Base-by-base conservation (phyloP, 2,329 filamentous ascomycete genomes). In the Trichoderma sp. region DNA sequence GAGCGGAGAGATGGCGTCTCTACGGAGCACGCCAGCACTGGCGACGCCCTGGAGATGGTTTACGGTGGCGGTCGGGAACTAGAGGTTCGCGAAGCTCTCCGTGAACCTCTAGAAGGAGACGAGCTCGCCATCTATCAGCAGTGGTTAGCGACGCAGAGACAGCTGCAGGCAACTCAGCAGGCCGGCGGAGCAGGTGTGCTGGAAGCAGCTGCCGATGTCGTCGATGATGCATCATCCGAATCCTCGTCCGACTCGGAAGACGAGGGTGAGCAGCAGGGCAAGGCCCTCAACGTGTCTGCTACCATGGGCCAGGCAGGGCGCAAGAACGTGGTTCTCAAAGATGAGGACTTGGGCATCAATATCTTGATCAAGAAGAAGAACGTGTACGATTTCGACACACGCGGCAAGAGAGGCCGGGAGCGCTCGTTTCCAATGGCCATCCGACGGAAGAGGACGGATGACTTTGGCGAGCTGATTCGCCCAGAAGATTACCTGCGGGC, bases 401-500 rank as follows among this genome's bases (percentile, higher is more conserved):
- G 92, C 47, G 91, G 90, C 43, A 97, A 97, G 76, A 96, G 92
- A 74, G 95, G 95, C 3, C 86, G 93, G 63, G 95, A 99, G 74
- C 89, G 93, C 68, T 90, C 96, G 79, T 98, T 97, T 74, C 95
- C 95, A 0, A 89, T 96, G 61, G 86, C 93, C 1, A 86, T 93
- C 26, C 88, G 92, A 59, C 84, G 91, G 71, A 90, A 88, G 74
- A 88, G 92, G 58, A 87, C 85, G 34, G 95, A 98, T 73, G 94
- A 97, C 69, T 99, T 95, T 77, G 95, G 95, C 66, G 95, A 99
- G 69, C 80, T 96, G 17, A 97, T 99, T 70, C 88, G 93, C 62
- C 91, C 94, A 0, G 95, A 98, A 75, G 95, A 99, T 69, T 99
- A 94, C 74, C 83, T 97, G 1, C 87, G 93, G 65, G 94, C 93